Evolutionary conservation across 805 yeast species (phyloP), one percentile per base, ranked within the genome.

Genomic region (Sugiyamaella floridensis): DNA sequence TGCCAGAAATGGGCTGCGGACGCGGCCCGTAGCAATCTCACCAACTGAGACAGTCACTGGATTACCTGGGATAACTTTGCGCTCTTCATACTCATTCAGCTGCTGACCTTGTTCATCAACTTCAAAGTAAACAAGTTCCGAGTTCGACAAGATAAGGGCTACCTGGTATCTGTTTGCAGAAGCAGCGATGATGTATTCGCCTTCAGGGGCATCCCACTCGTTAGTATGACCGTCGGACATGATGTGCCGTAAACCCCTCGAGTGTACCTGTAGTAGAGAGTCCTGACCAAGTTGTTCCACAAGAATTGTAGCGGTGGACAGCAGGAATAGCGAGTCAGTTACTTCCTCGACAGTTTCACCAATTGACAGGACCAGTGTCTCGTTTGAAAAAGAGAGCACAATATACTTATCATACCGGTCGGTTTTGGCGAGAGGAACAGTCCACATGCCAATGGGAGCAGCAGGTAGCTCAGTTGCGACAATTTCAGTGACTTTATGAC

Each of bases 151-250:
- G 0, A 83, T 89, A 4, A 92, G 60, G 0, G 78, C 80, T 0
- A 90, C 71, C 66, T 93, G 98, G 1, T 77, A 74, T 20, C 75
- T 71, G 15, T 89, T 87, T 2, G 84, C 68, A 0, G 86, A 64
- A 0, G 88, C 83, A n/a, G 72, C 69, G 0, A 77, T 61, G 41
- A 93, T 75, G 20, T 76, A 72, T 18, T 82, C 78, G 2, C 93
- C 95, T 0, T 83, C 81, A 0, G 97, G 95, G 1, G 96, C 88
- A 28, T 67, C 71, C 98, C 98, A 93, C 56, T 85, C 85, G 12
- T 75, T 68, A n/a, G 69, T 64, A 43, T 68, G 65, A n/a, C 62
- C 58, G 28, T 60, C 60, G 16, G 60, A 59, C 52, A 64, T 58
- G 2, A 85, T 70, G 59, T 85, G 88, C 14, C 84, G 73, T 19